Conservation (phyloP, 176 grass and related monocot genomes). For the Avena sativa region DNA sequence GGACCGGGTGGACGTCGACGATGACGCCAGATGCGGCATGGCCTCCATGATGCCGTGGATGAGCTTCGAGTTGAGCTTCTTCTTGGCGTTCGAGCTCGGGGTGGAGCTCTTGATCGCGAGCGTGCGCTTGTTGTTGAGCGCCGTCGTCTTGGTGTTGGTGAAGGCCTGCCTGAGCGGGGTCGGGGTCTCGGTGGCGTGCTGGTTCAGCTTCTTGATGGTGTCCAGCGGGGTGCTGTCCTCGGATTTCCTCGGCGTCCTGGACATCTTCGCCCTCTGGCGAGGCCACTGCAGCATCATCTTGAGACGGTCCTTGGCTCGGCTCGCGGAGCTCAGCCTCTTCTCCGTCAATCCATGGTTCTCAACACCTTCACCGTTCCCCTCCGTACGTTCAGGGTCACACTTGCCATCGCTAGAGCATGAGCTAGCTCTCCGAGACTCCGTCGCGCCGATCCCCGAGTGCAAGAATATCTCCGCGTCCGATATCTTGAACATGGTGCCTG, state of each 20-base stretch:
- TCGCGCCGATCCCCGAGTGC: slow-evolving; percentile 56
- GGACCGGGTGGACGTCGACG: background rate
- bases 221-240: slow-evolving; percentile 57
- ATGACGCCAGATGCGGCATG: slow-evolving; percentile 66
- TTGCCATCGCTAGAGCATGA: slow-evolving; percentile 81
- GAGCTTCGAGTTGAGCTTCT: slow-evolving; percentile 72
- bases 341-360: slow-evolving; percentile 56
- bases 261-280: slow-evolving; percentile 68
- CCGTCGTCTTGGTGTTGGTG: slow-evolving; percentile 53
- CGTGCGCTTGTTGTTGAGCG: slow-evolving; percentile 72
- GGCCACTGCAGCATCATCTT: slow-evolving; percentile 88
- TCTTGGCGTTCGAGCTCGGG: slow-evolving; percentile 66
- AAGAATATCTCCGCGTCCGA: slow-evolving; percentile 94
- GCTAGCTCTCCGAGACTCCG: slow-evolving; percentile 56
- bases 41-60: slow-evolving; percentile 83
- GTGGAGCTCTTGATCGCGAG: slow-evolving; percentile 64
- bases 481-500: slow-evolving; percentile 77
- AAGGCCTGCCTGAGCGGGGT: slow-evolving; percentile 76
- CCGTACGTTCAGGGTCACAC: slow-evolving; percentile 44
- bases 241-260: slow-evolving; percentile 47
- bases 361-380: slow-evolving; percentile 13
- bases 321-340: slow-evolving; percentile 70
- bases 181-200: slow-evolving; percentile 50
- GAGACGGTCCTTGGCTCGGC: slow-evolving; percentile 71
- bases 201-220: slow-evolving; percentile 66